A percentile compares a stretch with the other conserved stretches of the same genome.
phyloP scores from a whole-genome alignment of 2,329 filamentous ascomycete genomes.

The Xylariaceae sp. region DNA sequence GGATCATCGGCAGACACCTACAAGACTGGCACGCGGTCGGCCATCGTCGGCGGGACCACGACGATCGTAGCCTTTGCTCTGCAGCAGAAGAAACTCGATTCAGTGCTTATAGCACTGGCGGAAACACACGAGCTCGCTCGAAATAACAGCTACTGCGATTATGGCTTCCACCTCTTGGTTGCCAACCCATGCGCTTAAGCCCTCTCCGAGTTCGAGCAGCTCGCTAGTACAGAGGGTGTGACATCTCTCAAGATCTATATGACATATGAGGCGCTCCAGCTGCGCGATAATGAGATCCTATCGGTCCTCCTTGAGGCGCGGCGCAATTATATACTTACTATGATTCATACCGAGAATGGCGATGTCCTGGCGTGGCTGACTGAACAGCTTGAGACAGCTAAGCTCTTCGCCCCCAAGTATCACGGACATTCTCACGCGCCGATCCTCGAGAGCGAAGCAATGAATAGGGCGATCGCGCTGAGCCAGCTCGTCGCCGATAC shows the following conservation, averaged over 20 bases:
- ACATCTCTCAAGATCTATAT: conserved; percentile 45
- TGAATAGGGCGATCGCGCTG: conserved; percentile 48
- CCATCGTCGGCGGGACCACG: conserved; percentile 56
- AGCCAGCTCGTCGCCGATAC: conserved; percentile 45
- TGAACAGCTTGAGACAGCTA: conserved; percentile 45
- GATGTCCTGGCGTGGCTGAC: conserved; percentile 53
- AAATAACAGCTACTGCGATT: conserved; percentile 51
- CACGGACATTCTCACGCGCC: conserved; percentile 47
- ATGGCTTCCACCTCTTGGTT: conserved; percentile 45
- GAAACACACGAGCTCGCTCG: conserved; percentile 43
- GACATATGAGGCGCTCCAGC: conserved; percentile 45
- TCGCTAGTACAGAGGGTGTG: conserved; percentile 36
- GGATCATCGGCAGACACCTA: conserved; percentile 33
- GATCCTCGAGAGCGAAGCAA: conserved; percentile 49
- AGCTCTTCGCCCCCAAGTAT: conserved; percentile 47
- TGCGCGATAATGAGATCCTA: conserved; percentile 47
- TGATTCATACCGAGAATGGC: conserved; percentile 53
- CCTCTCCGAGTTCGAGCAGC: conserved; percentile 36
- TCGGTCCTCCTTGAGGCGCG: conserved; percentile 46
- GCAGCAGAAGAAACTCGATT: conserved; percentile 44
- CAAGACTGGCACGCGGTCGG: conserved; percentile 46
- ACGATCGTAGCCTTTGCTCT: conserved; percentile 56
- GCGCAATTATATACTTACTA: conserved; percentile 43
- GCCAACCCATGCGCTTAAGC: conserved; percentile 19
- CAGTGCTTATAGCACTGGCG: conserved; percentile 40